These are phyloP conservation scores for Murraya paniculata DNA, from an alignment of 345 rosid species.

Conservation along the genomic window DNA sequence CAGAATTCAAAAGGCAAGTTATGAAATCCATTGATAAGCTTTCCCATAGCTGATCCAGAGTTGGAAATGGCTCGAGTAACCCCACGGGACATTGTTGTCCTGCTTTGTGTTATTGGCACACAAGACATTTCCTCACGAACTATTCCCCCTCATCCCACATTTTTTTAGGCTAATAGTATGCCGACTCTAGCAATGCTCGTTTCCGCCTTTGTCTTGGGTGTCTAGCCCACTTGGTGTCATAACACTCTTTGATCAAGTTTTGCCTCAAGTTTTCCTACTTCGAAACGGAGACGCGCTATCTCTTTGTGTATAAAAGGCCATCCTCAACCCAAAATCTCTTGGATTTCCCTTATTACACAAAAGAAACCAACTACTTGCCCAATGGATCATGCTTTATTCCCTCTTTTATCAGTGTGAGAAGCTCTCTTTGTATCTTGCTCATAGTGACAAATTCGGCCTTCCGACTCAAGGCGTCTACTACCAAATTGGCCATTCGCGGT, in stretches of 20 bases:
- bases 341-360: neutral
- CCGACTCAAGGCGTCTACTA: neutral
- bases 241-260: neutral
- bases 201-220: neutral
- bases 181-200: rapidly evolving
- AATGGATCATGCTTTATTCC: neutral
- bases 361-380: neutral
- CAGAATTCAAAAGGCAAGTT: neutral
- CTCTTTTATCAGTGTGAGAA: neutral
- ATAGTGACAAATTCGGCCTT: neutral
- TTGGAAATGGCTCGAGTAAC: neutral
- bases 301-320: neutral
- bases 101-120: neutral
- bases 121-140: neutral
- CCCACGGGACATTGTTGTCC: rapidly evolving
- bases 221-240: neutral
- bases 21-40: neutral
- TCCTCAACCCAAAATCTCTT: neutral
- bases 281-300: rapidly evolving
- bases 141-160: neutral
- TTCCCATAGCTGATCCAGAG: neutral
- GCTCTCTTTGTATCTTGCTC: neutral
- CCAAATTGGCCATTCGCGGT: neutral
- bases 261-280: neutral
- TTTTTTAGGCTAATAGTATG: neutral